Percentiles rank a stretch among this genome's conserved stretches.
These are phyloP conservation scores for Pyrus betulifolia DNA, from an alignment of 306 rosid species.

Conservation along the genomic window DNA sequence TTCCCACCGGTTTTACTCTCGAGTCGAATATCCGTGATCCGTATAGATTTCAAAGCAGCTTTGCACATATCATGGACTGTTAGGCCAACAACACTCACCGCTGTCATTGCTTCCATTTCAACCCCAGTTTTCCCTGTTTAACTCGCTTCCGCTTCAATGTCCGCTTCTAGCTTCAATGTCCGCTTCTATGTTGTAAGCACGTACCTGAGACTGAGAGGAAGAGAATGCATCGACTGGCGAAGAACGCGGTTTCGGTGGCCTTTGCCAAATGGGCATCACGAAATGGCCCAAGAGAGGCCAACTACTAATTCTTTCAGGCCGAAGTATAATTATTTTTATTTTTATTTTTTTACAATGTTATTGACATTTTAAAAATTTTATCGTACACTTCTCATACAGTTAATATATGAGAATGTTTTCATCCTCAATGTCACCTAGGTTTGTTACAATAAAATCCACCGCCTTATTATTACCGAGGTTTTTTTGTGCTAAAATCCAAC, in stretches of 20 bases:
- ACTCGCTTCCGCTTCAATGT: conserved; percentile 71
- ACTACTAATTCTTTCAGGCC: too few relatives aligned
- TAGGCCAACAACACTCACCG: conserved; percentile 65
- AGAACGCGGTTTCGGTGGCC: neutral
- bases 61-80: conserved; percentile 94
- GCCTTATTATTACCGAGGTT: too few relatives aligned
- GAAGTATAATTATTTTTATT: too few relatives aligned
- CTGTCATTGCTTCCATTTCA: conserved; percentile 96
- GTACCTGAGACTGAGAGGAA: neutral
- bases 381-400: too few relatives aligned
- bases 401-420: too few relatives aligned
- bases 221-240: neutral
- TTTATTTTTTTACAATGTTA: too few relatives aligned
- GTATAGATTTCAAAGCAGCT: conserved; percentile 75
- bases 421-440: too few relatives aligned
- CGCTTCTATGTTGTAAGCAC: neutral
- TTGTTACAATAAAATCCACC: too few relatives aligned
- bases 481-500: too few relatives aligned
- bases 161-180: conserved; percentile 44
- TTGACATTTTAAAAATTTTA: too few relatives aligned
- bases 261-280: neutral
- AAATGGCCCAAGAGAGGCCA: neutral
- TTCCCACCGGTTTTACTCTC: conserved; percentile 78
- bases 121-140: conserved; percentile 58
- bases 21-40: conserved; percentile 57